A percentile compares a stretch with the other conserved stretches of the same genome.
These are phyloP conservation scores for Salix purpurea DNA, from an alignment of 345 rosid genomes.

Conservation along the genomic window DNA sequence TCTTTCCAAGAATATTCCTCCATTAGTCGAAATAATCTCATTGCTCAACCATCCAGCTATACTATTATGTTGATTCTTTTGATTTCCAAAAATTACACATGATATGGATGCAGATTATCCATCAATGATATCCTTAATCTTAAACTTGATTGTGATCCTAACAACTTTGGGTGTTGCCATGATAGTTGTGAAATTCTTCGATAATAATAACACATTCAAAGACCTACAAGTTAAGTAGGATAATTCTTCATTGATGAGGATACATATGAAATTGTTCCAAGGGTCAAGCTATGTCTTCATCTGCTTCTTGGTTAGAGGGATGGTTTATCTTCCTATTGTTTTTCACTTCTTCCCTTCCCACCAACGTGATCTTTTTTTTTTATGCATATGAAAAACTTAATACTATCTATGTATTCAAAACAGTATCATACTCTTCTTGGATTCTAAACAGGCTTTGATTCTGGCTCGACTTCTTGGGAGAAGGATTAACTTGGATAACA, in stretches of 20 bases:
- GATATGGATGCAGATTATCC: neutral
- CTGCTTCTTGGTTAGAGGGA: no score
- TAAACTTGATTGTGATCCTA: constrained; percentile 2
- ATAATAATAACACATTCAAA: neutral
- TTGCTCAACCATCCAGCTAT: neutral
- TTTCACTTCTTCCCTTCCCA: no score
- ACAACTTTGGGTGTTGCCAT: neutral
- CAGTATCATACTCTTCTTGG: constrained; percentile 6
- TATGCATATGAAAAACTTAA: no score
- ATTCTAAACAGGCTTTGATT: constrained; percentile 66
- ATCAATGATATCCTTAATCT: constrained; percentile 1
- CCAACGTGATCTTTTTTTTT: no score
- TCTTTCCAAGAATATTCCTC: neutral
- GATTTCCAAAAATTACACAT: neutral
- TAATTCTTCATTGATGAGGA: constrained; percentile 1
- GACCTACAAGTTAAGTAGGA: neutral
- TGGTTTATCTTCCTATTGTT: no score
- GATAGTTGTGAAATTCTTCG: neutral
- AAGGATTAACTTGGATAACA: constrained; percentile 56
- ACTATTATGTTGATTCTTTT: neutral
- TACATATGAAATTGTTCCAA: neutral
- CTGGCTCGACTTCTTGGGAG: constrained; percentile 88
- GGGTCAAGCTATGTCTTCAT: no score
- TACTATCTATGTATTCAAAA: no score
- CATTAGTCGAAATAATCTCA: neutral